Conservation (phyloP, 2,329 filamentous ascomycete genomes). For the Colletotrichum costaricense region DNA sequence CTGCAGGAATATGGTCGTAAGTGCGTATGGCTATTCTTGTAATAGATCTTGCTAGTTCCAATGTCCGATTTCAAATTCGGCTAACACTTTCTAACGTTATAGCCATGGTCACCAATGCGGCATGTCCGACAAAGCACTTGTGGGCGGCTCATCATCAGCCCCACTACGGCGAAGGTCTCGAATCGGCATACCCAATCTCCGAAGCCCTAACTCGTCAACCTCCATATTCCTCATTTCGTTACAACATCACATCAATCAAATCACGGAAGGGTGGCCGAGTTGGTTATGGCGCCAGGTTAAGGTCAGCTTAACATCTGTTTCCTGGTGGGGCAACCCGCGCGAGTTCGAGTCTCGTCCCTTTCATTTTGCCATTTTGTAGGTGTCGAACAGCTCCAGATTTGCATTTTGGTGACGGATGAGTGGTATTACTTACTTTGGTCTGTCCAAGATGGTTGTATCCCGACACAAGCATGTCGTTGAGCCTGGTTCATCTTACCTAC, state of each 20-base stretch:
- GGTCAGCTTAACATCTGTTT: conserved; percentile 21
- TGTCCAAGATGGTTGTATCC: no score
- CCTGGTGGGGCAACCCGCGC: conserved; percentile 21
- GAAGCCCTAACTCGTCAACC: not conserved
- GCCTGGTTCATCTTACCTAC: no score
- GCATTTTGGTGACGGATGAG: no score
- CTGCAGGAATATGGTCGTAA: no score
- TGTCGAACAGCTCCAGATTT: not conserved
- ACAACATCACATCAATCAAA: fast-evolving
- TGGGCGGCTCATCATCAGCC: not conserved
- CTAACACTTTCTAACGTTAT: no score
- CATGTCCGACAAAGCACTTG: no score
- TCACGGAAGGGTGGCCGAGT: conserved; percentile 14
- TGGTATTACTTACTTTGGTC: fast-evolving
- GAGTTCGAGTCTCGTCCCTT: conserved; percentile 23
- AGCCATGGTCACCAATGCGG: no score
- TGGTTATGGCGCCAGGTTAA: conserved; percentile 23
- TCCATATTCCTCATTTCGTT: not conserved
- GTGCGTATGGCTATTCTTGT: no score
- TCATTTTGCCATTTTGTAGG: not conserved
- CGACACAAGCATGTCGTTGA: no score
- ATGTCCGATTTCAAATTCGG: no score
- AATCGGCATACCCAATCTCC: not conserved
- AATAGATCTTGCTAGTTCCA: no score
- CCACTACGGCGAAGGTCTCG: not conserved